A percentile compares a stretch with the other conserved stretches of the same genome.
Evolutionary conservation across 768 basidiomycete species (phyloP).

Genomic region (Mycena alexandri): DNA sequence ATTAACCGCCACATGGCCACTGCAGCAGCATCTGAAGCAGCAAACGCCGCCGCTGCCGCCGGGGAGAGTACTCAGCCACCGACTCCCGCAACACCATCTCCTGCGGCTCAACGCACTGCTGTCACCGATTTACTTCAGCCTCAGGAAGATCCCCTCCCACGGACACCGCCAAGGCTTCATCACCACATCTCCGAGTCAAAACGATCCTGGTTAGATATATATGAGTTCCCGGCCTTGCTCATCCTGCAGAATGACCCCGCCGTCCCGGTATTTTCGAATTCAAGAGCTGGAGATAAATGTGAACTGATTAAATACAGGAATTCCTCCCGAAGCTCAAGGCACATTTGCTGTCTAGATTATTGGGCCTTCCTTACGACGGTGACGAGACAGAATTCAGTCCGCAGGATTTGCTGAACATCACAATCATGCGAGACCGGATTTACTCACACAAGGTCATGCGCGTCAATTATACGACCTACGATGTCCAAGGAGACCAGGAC

Average conservation of each 20-base stretch:
- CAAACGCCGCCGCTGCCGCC: no score
- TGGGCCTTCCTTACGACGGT: conserved; percentile 14
- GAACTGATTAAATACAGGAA: background rate
- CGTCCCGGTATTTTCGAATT: conserved; percentile 37
- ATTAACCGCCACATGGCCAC: no score
- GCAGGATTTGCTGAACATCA: conserved; percentile 27
- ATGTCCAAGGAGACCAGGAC: conserved; percentile 37
- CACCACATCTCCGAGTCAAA: conserved; percentile 43
- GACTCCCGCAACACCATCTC: no score
- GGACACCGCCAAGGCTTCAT: conserved; percentile 31
- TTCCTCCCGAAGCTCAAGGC: background rate
- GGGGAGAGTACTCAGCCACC: no score
- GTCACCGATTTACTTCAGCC: no score
- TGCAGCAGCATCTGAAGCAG: no score
- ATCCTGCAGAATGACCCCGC: conserved; percentile 41
- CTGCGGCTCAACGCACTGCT: no score
- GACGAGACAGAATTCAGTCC: conserved; percentile 40
- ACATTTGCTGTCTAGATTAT: conserved; percentile 8
- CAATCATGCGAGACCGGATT: conserved; percentile 39
- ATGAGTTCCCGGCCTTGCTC: background rate
- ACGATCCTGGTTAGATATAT: conserved; percentile 16
- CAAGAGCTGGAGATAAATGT: no score
- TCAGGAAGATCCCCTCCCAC: conserved; percentile 11
- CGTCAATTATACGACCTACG: conserved; percentile 54
- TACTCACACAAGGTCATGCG: conserved; percentile 44